Conservation (phyloP, 2,329 filamentous ascomycete species). For the Ophiostoma tasmaniense region DNA sequence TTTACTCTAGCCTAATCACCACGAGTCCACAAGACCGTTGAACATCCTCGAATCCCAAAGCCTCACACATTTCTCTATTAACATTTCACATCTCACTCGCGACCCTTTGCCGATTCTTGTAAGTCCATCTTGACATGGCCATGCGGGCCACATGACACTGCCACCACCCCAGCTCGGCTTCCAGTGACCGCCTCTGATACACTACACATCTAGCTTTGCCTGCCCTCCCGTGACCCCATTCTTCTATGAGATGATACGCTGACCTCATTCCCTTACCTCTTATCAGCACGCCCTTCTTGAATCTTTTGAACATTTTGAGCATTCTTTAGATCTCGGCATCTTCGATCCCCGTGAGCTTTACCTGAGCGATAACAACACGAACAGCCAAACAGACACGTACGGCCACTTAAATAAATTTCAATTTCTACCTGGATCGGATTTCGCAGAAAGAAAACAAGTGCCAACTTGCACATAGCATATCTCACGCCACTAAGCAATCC, state of each 20-base stretch:
- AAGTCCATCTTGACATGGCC: neutral
- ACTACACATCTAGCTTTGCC: neutral
- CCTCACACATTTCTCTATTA: neutral
- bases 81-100: too few species aligned
- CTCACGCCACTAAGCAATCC: slow-evolving; percentile 10
- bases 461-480: neutral
- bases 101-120: neutral
- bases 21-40: slow-evolving; percentile 6
- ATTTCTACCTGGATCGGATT: neutral
- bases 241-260: neutral
- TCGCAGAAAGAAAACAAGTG: neutral
- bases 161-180: neutral
- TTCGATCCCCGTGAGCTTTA: neutral
- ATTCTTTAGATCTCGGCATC: neutral
- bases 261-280: neutral
- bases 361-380: neutral
- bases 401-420: neutral
- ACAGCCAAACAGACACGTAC: neutral
- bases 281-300: neutral
- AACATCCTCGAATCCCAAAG: neutral
- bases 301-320: neutral
- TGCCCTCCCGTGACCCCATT: neutral
- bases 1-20: slow-evolving; percentile 3
- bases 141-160: neutral
- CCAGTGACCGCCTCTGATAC: neutral